phyloP scores from a whole-genome alignment of 768 basidiomycete genomes.

The Boletus insuetus region DNA sequence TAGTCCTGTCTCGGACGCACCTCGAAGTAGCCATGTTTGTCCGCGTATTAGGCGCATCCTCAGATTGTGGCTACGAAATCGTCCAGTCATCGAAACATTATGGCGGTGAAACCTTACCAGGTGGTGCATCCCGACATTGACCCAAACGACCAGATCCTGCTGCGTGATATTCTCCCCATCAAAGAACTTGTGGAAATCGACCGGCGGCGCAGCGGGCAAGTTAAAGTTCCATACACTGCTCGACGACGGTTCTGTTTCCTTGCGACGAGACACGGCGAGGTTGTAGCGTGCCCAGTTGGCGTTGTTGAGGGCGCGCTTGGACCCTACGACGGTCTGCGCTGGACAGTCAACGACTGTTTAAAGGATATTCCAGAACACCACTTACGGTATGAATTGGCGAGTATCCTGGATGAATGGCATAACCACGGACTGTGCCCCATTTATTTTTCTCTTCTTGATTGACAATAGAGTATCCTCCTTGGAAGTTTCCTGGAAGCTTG shows the following conservation, averaged over 20 bases:
- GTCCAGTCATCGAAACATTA: neutral
- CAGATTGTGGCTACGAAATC: slow-evolving; percentile 49
- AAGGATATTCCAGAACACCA: neutral
- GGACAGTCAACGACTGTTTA: neutral
- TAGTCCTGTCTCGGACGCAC: slow-evolving; percentile 23
- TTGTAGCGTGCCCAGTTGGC: slow-evolving; percentile 68
- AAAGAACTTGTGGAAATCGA: slow-evolving; percentile 63
- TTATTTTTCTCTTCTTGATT: slow-evolving; percentile 51
- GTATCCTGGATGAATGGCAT: slow-evolving; percentile 59
- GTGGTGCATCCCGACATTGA: slow-evolving; percentile 68
- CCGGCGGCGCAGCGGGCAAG: slow-evolving; percentile 51
- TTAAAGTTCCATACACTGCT: slow-evolving; percentile 64
- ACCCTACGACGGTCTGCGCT: slow-evolving; percentile 51
- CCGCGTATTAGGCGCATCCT: slow-evolving; percentile 61
- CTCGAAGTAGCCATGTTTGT: slow-evolving; percentile 55
- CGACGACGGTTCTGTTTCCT: slow-evolving; percentile 60
- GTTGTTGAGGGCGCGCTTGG: slow-evolving; percentile 57
- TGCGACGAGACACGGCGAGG: slow-evolving; percentile 52
- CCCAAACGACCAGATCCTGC: slow-evolving; percentile 64
- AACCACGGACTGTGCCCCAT: slow-evolving; percentile 59
- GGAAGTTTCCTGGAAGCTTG: slow-evolving; percentile 52
- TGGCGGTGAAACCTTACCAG: slow-evolving; percentile 33
- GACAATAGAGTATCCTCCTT: slow-evolving; percentile 55
- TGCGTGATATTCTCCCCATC: slow-evolving; percentile 62
- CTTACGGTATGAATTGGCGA: slow-evolving; percentile 50